Evolutionary conservation across 805 yeast genomes (phyloP).

Genomic region (Sugiyamaella floridensis): DNA sequence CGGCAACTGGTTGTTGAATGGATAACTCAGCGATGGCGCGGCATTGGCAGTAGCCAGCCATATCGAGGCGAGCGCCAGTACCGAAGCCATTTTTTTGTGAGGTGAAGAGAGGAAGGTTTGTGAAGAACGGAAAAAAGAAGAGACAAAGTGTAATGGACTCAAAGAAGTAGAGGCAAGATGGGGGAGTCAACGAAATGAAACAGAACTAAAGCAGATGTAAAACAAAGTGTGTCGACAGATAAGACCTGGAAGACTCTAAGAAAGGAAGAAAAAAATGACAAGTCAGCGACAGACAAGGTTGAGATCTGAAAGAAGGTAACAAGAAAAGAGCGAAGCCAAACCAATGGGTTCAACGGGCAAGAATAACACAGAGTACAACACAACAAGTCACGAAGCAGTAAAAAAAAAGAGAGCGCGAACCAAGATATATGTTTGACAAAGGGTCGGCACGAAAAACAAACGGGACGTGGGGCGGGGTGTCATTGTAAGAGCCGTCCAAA

Average conservation of each 20-base stretch:
- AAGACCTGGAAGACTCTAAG: neutral
- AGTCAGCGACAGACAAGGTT: neutral
- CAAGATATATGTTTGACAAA: neutral
- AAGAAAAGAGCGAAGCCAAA: neutral
- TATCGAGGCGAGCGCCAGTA: neutral
- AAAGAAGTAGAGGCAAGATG: too few species aligned
- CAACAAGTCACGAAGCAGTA: too few species aligned
- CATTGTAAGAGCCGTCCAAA: too few species aligned
- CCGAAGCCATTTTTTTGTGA: neutral
- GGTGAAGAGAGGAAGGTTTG: too few species aligned
- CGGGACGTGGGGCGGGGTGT: neutral
- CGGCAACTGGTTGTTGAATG: slow-evolving; percentile 79
- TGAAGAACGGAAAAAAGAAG: too few species aligned
- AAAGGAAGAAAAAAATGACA: too few species aligned
- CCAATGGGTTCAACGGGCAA: neutral
- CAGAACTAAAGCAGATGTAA: neutral
- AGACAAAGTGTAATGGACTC: too few species aligned
- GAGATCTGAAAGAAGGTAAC: neutral
- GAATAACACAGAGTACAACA: too few species aligned
- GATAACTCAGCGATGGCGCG: slow-evolving; percentile 58
- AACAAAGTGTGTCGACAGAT: too few species aligned
- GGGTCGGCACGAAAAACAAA: neutral
- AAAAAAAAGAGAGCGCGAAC: neutral
- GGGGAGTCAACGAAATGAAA: neutral
- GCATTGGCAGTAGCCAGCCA: slow-evolving; percentile 27